These are phyloP conservation scores for Zygosaccharomyces bailii DNA, from an alignment of 805 yeast species.

Conservation along the genomic window DNA sequence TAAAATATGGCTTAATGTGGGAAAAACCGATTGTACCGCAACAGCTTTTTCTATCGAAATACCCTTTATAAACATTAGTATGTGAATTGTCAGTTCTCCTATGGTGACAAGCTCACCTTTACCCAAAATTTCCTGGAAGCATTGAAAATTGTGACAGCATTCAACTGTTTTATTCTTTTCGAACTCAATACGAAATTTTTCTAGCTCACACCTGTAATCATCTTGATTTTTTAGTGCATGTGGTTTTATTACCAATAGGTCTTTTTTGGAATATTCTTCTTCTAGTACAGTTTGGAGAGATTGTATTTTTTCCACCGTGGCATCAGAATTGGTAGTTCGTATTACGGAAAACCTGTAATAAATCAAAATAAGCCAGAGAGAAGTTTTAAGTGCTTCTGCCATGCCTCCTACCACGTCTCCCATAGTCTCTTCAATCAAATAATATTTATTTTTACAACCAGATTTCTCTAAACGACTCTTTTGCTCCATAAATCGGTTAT, in stretches of 20 bases:
- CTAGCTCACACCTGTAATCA: conserved; percentile 45
- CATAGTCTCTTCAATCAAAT: conserved; percentile 74
- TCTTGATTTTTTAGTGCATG: conserved; percentile 46
- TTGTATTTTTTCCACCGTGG: conserved; percentile 49
- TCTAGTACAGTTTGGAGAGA: conserved; percentile 48
- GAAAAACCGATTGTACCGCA: conserved; percentile 63
- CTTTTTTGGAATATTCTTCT: conserved; percentile 43
- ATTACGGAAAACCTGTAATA: conserved; percentile 64
- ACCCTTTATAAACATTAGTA: conserved; percentile 79
- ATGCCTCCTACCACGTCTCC: conserved; percentile 41
- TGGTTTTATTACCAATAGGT: conserved; percentile 52
- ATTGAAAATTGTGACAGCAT: conserved; percentile 46
- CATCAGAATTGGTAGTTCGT: conserved; percentile 67
- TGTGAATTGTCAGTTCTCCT: conserved; percentile 66
- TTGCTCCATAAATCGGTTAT: conserved; percentile 88
- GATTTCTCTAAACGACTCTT: conserved; percentile 69
- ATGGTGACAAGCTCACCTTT: conserved; percentile 70
- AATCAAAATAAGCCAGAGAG: conserved; percentile 66
- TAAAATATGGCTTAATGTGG: conserved; percentile 62
- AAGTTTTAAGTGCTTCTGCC: conserved; percentile 69
- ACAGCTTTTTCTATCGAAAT: conserved; percentile 82
- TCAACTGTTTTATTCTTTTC: conserved; percentile 34
- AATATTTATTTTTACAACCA: conserved; percentile 63
- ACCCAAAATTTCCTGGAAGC: conserved; percentile 64
- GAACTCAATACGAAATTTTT: conserved; percentile 45